These are phyloP conservation scores for Pyrrhoderma noxium DNA, from an alignment of 1,284 basidiomycete genomes.

Conservation along the genomic window DNA sequence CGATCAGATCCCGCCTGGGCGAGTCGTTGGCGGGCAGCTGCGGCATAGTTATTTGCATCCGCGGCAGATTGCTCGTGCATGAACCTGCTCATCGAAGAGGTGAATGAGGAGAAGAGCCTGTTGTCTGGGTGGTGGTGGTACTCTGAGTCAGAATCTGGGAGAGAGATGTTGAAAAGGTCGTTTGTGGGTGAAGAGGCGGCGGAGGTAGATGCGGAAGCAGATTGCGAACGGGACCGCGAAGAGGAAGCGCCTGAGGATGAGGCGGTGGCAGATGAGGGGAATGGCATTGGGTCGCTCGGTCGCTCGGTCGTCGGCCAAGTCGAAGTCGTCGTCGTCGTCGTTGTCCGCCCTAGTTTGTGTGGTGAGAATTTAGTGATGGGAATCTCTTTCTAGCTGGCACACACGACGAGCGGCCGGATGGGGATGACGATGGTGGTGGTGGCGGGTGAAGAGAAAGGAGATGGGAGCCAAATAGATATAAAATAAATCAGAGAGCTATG, in stretches of 20 bases:
- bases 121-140: background rate
- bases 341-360: background rate
- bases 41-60: background rate
- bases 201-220: constrained; percentile 6
- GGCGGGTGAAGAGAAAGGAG: too few relatives aligned
- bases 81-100: too few relatives aligned
- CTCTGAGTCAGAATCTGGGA: constrained; percentile 6
- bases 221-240: too few relatives aligned
- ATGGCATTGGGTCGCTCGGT: background rate
- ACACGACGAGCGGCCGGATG: too few relatives aligned
- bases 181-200: constrained; percentile 12
- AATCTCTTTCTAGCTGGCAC: too few relatives aligned
- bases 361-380: background rate
- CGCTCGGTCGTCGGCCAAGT: background rate
- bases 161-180: constrained; percentile 16
- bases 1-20: constrained; percentile 11
- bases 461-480: too few relatives aligned
- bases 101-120: background rate
- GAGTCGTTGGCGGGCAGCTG: constrained; percentile 2
- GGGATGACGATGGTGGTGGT: too few relatives aligned
- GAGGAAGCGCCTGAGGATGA: too few relatives aligned
- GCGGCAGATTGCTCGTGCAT: background rate
- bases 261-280: background rate
- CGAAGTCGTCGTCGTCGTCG: too few relatives aligned
- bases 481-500: too few relatives aligned